Evolutionary conservation across 345 rosid species (phyloP).

Genomic region (Arabidopsis thaliana): TAIR10.1 NC_003071.7:1105501-1106000

Average conservation of each 20-base stretch:
- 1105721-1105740: slow-evolving; percentile 14
- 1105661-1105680: not conserved
- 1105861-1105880: not conserved
- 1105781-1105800: not conserved
- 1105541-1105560: not conserved
- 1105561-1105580: slow-evolving; percentile 36
- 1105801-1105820: slow-evolving; percentile 23
- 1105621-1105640: slow-evolving; percentile 31
- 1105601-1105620: slow-evolving; percentile 30
- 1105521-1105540: slow-evolving; percentile 15
- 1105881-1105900: slow-evolving; percentile 36
- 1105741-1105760: slow-evolving; percentile 15
- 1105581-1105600: slow-evolving; percentile 35
- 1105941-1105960: slow-evolving; percentile 73
- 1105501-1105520: slow-evolving; percentile 6
- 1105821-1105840: not conserved
- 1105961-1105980: slow-evolving; percentile 70
- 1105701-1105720: not conserved
- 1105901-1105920: slow-evolving; percentile 37
- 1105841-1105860: not conserved
- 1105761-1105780: slow-evolving; percentile 25
- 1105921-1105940: slow-evolving; percentile 48
- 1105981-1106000: slow-evolving; percentile 78
- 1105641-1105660: slow-evolving; percentile 20
- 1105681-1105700: slow-evolving; percentile 14